Percentiles rank a stretch among this genome's conserved stretches.
Conservation (phyloP, 805 yeast genomes). For the Cyberlindnera petersonii region DNA sequence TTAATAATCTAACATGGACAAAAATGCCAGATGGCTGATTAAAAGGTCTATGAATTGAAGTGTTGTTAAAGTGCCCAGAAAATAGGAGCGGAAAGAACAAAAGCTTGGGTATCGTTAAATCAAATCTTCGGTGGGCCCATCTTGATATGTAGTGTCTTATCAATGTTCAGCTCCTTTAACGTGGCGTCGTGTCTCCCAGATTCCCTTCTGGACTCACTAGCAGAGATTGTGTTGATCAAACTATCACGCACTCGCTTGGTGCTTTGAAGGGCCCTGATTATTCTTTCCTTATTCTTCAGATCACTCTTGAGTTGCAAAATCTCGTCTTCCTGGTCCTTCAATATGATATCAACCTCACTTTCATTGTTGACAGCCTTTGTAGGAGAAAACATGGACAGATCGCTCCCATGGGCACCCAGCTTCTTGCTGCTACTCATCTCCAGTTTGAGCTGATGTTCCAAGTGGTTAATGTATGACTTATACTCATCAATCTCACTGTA, state of each 20-base stretch:
- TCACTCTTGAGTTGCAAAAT: slow-evolving; percentile 58
- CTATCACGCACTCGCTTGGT: slow-evolving; percentile 55
- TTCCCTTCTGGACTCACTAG: slow-evolving; percentile 25
- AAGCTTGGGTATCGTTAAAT: not conserved
- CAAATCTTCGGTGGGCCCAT: slow-evolving; percentile 7
- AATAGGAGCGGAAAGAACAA: not conserved
- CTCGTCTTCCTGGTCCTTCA: slow-evolving; percentile 65
- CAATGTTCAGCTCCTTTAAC: slow-evolving; percentile 22
- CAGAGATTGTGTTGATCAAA: slow-evolving; percentile 20
- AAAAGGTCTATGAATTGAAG: slow-evolving; percentile 1
- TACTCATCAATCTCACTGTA: slow-evolving; percentile 54
- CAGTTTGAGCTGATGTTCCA: slow-evolving; percentile 48
- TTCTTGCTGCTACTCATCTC: slow-evolving; percentile 17
- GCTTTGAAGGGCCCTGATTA: slow-evolving; percentile 69
- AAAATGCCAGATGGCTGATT: not conserved
- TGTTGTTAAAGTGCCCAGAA: not conserved
- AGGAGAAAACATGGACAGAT: slow-evolving; percentile 13
- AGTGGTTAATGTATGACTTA: slow-evolving; percentile 53
- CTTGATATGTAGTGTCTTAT: slow-evolving; percentile 9
- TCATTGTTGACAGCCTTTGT: slow-evolving; percentile 15
- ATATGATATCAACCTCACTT: slow-evolving; percentile 27
- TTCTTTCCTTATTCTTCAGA: slow-evolving; percentile 69
- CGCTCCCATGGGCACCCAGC: no score
- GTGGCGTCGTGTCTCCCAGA: slow-evolving; percentile 16
- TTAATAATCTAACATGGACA: not conserved